Conservation (phyloP, 169 alveolate species). For the Plasmodium malariae region DNA sequence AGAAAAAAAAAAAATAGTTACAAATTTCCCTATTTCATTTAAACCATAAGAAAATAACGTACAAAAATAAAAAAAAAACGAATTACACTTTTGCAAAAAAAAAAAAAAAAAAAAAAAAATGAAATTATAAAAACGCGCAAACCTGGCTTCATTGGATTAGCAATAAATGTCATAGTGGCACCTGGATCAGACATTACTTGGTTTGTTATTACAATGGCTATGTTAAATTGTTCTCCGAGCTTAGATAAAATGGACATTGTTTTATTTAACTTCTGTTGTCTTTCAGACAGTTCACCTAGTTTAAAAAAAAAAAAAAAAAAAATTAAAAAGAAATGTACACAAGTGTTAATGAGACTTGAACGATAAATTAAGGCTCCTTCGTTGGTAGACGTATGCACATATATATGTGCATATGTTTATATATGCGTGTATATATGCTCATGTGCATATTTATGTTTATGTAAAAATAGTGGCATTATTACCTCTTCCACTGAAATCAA, state of each 20-base stretch:
- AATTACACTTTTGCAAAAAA: neutral
- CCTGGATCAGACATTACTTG: conserved; percentile 97
- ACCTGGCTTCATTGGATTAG: conserved; percentile 93
- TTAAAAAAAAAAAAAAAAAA: neutral
- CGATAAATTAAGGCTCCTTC: no score
- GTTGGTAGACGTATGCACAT: neutral
- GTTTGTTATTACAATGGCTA: conserved; percentile 96
- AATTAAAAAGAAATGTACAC: neutral
- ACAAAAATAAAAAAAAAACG: neutral
- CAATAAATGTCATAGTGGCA: conserved; percentile 92
- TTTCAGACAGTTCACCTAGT: conserved; percentile 95
- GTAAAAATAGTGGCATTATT: neutral
- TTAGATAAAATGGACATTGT: conserved; percentile 89
- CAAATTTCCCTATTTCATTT: neutral
- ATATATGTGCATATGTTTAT: neutral
- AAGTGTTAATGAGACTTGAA: no score
- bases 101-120: neutral
- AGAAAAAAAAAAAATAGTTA: neutral
- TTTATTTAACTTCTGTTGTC: conserved; percentile 96
- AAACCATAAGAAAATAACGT: neutral
- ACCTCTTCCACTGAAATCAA: conserved; percentile 93
- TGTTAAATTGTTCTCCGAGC: conserved; percentile 96
- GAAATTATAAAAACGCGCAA: neutral
- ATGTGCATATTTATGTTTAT: no score
- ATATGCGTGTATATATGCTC: no score